Evolutionary conservation across 371 early-diverging fungal genomes (phyloP).

Genomic region (Parasitella parasitica): DNA sequence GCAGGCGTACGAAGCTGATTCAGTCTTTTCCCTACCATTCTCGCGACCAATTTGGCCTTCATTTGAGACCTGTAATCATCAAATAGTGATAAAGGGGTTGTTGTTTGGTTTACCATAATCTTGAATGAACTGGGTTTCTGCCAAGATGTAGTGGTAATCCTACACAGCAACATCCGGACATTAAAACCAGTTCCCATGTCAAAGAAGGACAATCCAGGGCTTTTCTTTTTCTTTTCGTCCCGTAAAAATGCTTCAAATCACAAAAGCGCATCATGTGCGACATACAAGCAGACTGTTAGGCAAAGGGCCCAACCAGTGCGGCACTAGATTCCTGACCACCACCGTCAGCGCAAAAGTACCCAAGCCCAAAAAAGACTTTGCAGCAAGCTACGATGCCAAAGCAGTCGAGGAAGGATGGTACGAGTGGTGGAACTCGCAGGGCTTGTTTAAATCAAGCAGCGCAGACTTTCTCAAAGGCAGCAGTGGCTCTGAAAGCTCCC

Average conservation of each 20-base stretch:
- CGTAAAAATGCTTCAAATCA: neutral
- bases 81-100: conserved; percentile 18
- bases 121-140: neutral
- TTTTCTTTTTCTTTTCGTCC: neutral
- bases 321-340: neutral
- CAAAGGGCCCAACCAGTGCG: neutral
- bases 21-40: conserved; percentile 35
- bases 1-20: conserved; percentile 39
- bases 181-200: neutral
- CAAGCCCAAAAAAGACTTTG: conserved; percentile 33
- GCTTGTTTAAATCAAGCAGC: conserved; percentile 35
- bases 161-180: no score
- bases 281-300: neutral
- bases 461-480: conserved; percentile 1
- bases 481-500: neutral
- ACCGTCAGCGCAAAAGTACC: neutral
- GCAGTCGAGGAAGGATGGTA: conserved; percentile 70
- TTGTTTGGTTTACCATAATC: conserved; percentile 8
- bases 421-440: conserved; percentile 69
- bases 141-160: no score
- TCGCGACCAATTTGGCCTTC: conserved; percentile 18
- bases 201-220: neutral
- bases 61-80: conserved; percentile 12
- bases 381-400: conserved; percentile 31
- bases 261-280: neutral